These are phyloP conservation scores for Nadsonia fulvescens DNA, from an alignment of 805 yeast species.

Conservation along the genomic window DNA sequence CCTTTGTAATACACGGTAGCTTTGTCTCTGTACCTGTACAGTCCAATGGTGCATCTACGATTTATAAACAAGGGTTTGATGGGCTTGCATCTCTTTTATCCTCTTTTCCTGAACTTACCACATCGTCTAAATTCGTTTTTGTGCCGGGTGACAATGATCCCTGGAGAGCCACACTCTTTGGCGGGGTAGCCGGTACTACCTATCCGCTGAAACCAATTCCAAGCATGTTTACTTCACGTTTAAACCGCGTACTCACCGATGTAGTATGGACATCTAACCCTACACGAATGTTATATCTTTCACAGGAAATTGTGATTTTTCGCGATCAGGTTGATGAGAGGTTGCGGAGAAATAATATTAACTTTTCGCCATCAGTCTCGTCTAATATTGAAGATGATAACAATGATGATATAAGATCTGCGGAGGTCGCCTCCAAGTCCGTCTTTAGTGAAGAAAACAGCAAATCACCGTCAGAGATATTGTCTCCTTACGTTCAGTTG, in stretches of 20 bases:
- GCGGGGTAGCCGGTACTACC: conserved; percentile 36
- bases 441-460: conserved; percentile 6
- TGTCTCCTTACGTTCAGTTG: conserved; percentile 16
- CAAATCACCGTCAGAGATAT: conserved; percentile 2
- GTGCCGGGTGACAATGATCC: conserved; percentile 90
- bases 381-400: conserved; percentile 15
- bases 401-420: conserved; percentile 11
- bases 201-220: conserved; percentile 73
- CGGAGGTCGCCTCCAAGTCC: conserved; percentile 11
- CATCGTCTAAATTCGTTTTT: conserved; percentile 41
- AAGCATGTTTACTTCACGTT: conserved; percentile 32
- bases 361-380: conserved; percentile 24
- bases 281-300: conserved; percentile 50
- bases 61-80: conserved; percentile 44
- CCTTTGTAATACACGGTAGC: conserved; percentile 69
- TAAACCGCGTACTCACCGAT: conserved; percentile 38
- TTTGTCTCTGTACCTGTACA: conserved; percentile 51
- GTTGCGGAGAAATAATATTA: conserved; percentile 50
- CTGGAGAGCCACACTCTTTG: conserved; percentile 62
- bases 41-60: conserved; percentile 34
- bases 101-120: conserved; percentile 35
- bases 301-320: conserved; percentile 64
- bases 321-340: conserved; percentile 60
- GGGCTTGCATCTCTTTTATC: conserved; percentile 48
- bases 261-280: conserved; percentile 63